These are phyloP conservation scores for Beauveria rudraprayagi DNA, from an alignment of 2,329 filamentous ascomycete species.

Conservation along the genomic window DNA sequence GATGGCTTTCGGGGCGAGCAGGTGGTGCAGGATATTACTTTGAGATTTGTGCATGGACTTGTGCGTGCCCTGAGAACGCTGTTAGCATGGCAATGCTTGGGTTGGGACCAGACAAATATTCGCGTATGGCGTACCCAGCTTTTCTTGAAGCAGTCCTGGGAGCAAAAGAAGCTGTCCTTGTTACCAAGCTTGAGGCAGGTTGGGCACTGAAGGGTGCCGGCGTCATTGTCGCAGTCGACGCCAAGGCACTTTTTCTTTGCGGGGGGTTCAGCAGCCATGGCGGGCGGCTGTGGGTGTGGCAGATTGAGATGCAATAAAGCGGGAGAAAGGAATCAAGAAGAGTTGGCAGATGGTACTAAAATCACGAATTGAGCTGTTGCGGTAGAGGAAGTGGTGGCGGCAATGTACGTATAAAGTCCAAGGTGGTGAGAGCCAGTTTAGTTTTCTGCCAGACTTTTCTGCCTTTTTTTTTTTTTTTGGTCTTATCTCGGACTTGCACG, in stretches of 20 bases:
- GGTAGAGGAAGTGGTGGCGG: neutral
- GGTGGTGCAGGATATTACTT: conserved; percentile 62
- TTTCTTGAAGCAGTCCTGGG: conserved; percentile 96
- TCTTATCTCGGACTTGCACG: neutral
- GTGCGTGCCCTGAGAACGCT: conserved; percentile 57
- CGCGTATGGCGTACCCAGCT: conserved; percentile 69
- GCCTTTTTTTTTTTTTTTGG: neutral
- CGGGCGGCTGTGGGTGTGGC: neutral
- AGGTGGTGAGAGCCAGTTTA: conserved; percentile 5
- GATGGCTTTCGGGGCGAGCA: conserved; percentile 71
- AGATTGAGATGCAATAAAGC: no score
- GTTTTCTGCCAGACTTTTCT: conserved; percentile 10
- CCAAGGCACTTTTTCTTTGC: conserved; percentile 68
- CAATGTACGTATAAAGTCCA: neutral
- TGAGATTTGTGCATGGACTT: conserved; percentile 67
- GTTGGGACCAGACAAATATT: neutral
- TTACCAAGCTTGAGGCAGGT: conserved; percentile 85
- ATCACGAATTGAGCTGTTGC: neutral
- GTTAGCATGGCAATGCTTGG: conserved; percentile 1
- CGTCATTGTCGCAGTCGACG: conserved; percentile 77
- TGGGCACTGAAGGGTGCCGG: conserved; percentile 81
- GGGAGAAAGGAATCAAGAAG: neutral
- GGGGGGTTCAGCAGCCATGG: conserved; percentile 41
- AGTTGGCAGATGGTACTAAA: neutral
- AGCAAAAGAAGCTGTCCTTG: conserved; percentile 92